Conservation (phyloP, 1,284 basidiomycete genomes). For the Melampsora americana region DNA sequence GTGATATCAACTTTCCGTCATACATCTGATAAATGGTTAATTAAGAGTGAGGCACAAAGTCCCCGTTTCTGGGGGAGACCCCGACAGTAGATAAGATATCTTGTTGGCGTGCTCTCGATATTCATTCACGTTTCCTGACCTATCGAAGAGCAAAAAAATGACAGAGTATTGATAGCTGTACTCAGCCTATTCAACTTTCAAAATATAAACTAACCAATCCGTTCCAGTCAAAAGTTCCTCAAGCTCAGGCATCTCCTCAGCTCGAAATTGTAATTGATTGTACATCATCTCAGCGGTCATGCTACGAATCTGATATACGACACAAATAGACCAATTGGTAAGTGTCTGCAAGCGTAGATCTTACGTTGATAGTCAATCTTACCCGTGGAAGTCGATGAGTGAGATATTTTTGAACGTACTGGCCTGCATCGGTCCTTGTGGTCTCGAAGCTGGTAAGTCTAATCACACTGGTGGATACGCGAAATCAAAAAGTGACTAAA, state of each 20-base stretch:
- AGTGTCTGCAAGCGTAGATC: no score
- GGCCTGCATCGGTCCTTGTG: constrained; percentile 6
- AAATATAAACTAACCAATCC: constrained; percentile 18
- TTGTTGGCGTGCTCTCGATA: neutral
- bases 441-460: constrained; percentile 20
- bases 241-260: constrained; percentile 27
- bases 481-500: neutral
- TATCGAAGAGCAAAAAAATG: neutral
- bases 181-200: no score
- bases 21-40: neutral
- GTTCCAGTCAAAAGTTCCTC: constrained; percentile 21
- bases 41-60: neutral
- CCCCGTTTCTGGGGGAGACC: neutral
- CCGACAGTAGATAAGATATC: neutral
- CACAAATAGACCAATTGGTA: no score
- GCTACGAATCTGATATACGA: constrained; percentile 11
- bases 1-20: no score
- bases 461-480: constrained; percentile 14
- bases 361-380: neutral
- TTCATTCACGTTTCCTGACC: neutral
- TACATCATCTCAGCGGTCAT: constrained; percentile 33
- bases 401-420: constrained; percentile 21
- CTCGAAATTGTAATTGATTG: constrained; percentile 29
- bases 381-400: constrained; percentile 23
- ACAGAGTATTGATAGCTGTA: neutral